Conservation (phyloP, 1,139 yeast species). For the Suhomyces bokatorum region DNA sequence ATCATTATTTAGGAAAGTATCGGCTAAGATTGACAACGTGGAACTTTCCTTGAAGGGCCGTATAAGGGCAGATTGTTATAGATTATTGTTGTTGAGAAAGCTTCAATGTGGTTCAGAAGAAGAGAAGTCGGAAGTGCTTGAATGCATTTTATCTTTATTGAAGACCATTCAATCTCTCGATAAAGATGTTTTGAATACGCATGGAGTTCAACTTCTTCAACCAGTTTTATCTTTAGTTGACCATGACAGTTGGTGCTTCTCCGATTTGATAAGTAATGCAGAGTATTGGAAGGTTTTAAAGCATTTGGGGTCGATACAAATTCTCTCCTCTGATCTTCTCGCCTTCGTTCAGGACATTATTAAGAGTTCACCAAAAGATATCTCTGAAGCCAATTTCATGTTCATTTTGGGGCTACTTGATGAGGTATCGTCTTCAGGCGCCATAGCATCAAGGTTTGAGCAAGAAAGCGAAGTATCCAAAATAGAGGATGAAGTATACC, state of each 20-base stretch:
- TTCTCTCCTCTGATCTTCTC: conserved; percentile 51
- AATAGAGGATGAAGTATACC: conserved; percentile 48
- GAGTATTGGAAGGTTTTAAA: conserved; percentile 67
- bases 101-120: conserved; percentile 18
- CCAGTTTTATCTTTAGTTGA: conserved; percentile 56
- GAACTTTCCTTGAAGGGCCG: conserved; percentile 33
- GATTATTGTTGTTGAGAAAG: conserved; percentile 42
- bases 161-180: conserved; percentile 31
- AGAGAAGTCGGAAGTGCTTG: background rate
- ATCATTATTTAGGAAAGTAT: conserved; percentile 27
- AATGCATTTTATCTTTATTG: conserved; percentile 12
- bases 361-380: conserved; percentile 34
- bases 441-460: conserved; percentile 77
- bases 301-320: conserved; percentile 55
- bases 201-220: conserved; percentile 51
- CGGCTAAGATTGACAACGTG: conserved; percentile 23
- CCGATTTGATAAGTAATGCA: conserved; percentile 43
- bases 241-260: conserved; percentile 49
- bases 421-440: conserved; percentile 81
- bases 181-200: conserved; percentile 42
- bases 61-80: conserved; percentile 40
- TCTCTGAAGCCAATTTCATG: conserved; percentile 57
- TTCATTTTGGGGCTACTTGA: conserved; percentile 69
- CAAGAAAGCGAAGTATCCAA: conserved; percentile 47
- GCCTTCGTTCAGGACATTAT: conserved; percentile 50